Base-by-base conservation (phyloP, 129 eudicot species). In the Flaveria sonorensis region DNA sequence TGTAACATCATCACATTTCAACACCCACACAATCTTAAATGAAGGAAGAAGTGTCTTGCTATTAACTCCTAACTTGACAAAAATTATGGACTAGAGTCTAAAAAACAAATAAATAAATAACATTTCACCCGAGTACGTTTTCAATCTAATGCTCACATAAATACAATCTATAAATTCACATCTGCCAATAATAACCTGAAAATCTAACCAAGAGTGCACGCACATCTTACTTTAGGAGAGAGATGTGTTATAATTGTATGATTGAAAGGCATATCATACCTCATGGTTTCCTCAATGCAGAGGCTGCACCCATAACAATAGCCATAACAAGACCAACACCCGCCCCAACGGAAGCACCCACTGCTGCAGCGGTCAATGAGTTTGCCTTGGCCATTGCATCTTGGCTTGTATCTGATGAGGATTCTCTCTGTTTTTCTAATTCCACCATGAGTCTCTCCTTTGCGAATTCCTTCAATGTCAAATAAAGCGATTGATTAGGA, bases 241-340 rank as follows among this genome's bases (percentile, higher is more conserved):
- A 23, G 40, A 43, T 1, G 53, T 15, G 52, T 42, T 52, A 24
- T 62, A 63, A 24, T n/a, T 52, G 10, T 62, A 75, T 55, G 52
- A 39, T 5, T 59, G 18, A 16, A 42, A 52, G 73, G 48, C 45
- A 39, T 73, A n/a, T 56, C 28, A 30, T 63, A 6, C 10, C 51
- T 91, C 86, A 94, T 36, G 98, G 98, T 85, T 94, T 94, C 84
- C 98, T 91, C 87, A 91, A 81, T 70, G 96, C 97, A 55, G 98
- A 94, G 64, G 97, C 98, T 30, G 98, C 98, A 75, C 98, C 98
- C 97, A 94, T 81, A 51, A 91, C 98, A 77, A 94, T 90, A 23
- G 98, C 98, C 88, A 94, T 82, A 46, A 94, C 80, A 64, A 94
- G 55, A 23, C 98, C 98, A 68, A 94, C 85, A 71, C 98, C 97